Conservation (phyloP, 108 stramenopile species). For the Skeletonema marinoi region DNA sequence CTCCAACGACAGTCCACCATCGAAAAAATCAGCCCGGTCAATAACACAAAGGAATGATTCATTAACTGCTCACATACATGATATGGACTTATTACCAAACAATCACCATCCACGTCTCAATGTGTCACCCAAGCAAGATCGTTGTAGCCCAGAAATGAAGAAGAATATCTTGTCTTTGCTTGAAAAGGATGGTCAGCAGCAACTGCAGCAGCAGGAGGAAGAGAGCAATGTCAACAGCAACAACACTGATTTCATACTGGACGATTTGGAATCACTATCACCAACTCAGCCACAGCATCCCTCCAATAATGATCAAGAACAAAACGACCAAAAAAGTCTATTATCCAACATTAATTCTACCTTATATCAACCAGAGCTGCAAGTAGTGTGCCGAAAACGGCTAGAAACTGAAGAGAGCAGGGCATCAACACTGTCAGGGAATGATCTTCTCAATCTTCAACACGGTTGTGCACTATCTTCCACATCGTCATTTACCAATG, state of each 20-base stretch:
- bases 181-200: neutral
- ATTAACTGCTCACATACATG: neutral
- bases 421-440: neutral
- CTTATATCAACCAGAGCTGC: neutral
- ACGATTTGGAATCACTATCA: neutral
- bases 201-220: neutral
- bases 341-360: neutral
- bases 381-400: neutral
- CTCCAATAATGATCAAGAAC: neutral
- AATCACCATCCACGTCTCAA: neutral
- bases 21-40: neutral
- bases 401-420: neutral
- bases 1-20: neutral
- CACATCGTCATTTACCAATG: neutral
- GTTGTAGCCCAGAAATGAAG: neutral
- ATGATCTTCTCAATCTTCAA: constrained; percentile 3
- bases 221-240: neutral
- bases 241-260: neutral
- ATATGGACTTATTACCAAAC: neutral
- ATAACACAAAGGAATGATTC: neutral
- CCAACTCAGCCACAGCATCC: neutral
- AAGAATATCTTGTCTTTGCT: neutral
- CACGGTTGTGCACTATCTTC: neutral
- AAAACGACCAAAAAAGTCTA: neutral
- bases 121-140: neutral